Conservation (phyloP, 2,329 filamentous ascomycete genomes). For the Cucurbitaria berberidis region DNA sequence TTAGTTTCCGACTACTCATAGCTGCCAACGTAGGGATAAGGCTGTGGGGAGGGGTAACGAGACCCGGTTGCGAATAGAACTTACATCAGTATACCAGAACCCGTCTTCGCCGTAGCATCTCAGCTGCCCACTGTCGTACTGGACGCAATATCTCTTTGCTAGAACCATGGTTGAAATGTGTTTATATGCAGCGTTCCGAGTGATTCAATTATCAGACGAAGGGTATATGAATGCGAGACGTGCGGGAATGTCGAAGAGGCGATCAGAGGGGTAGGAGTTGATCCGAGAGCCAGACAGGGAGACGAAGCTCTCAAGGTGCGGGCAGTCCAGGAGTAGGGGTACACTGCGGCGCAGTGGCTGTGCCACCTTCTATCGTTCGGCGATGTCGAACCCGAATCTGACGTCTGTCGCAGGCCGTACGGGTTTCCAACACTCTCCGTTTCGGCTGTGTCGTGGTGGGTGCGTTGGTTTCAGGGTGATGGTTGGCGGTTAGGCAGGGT, state of each 20-base stretch:
- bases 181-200: not conserved
- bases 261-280: not conserved
- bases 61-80: conserved; percentile 1
- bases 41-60: too few relatives aligned
- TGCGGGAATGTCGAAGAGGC: not conserved
- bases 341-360: not conserved
- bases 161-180: conserved; percentile 27
- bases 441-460: conserved; percentile 17
- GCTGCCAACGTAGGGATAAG: too few relatives aligned
- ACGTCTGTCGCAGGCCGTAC: conserved; percentile 24
- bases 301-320: too few relatives aligned
- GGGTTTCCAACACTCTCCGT: conserved; percentile 20
- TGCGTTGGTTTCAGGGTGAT: conserved; percentile 16
- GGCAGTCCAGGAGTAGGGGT: too few relatives aligned
- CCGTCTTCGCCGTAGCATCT: conserved; percentile 40
- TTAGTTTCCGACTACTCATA: conserved; percentile 6
- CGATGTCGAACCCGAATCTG: conserved; percentile 15
- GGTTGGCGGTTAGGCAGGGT: not conserved
- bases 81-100: conserved; percentile 44
- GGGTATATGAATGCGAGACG: not conserved
- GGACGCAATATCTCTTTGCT: conserved; percentile 36
- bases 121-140: conserved; percentile 31
- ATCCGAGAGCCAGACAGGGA: not conserved
- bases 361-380: conserved; percentile 17
- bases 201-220: not conserved